A percentile compares a stretch with the other conserved stretches of the same genome.
Conservation (phyloP, 2,329 filamentous ascomycete genomes). For the Fusarium sp. region DNA sequence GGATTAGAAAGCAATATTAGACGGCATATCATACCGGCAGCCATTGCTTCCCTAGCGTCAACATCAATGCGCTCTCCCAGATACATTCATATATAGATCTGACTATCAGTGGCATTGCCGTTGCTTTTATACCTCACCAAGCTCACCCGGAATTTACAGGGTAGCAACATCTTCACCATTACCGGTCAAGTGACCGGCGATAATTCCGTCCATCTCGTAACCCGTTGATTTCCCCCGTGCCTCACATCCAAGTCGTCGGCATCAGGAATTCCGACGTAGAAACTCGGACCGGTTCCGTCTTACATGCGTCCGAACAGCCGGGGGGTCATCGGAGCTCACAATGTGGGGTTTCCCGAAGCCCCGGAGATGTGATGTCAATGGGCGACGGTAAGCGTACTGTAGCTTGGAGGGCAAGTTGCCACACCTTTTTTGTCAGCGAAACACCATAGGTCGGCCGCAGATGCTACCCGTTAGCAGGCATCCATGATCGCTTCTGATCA, state of each 20-base stretch:
- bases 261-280: not conserved
- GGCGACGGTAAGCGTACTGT: constrained; percentile 18
- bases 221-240: not conserved
- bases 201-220: not conserved
- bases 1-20: not conserved
- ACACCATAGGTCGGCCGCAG: not conserved
- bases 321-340: constrained; percentile 8
- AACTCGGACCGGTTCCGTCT: constrained; percentile 24
- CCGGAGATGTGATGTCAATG: constrained; percentile 37
- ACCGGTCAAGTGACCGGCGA: constrained; percentile 1
- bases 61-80: not conserved
- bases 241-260: not conserved
- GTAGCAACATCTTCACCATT: not conserved
- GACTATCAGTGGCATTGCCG: not conserved
- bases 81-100: not conserved
- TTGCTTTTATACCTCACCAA: not conserved
- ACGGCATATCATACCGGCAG: not conserved
- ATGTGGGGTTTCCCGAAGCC: constrained; percentile 22
- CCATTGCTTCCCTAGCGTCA: not conserved
- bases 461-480: constrained; percentile 1
- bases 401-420: constrained; percentile 15
- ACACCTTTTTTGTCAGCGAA: constrained; percentile 32
- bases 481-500: not conserved
- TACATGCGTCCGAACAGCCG: constrained; percentile 21
- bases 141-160: not conserved